Evolutionary conservation across 1,284 basidiomycete genomes (phyloP), one percentile per base, ranked within the genome.

Genomic region (Moesziomyces globuligerus): DNA sequence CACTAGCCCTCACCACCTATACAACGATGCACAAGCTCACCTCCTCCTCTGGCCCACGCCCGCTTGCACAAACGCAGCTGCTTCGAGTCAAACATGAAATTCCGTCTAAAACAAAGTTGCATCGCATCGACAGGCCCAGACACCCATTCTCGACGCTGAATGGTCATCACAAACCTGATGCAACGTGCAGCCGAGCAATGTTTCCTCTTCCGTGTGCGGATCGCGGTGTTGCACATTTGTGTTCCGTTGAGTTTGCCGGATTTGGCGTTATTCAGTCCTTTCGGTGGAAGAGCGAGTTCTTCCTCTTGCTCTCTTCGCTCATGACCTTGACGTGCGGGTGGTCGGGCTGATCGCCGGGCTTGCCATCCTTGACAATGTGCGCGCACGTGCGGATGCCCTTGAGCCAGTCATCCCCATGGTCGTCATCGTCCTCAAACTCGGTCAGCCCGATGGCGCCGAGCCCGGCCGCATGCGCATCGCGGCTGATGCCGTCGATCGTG

Each of bases 341-440:
- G 44, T 82, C 79, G 15, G 76, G 52, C 28, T 69, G 69, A 37
- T 78, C 71, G 15, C 71, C 73, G 5, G 62, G 70, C 46, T 59
- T 61, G 15, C 67, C 71, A 24, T 70, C 69, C 25, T 50, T 62
- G 29, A 59, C 24, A 7, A 76, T 64, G 43, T 79, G 76, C 7
- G 79, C 80, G 48, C 83, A 83, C 3, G 81, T 81, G 13, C 77
- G 60, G 43, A 83, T 81, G 24, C 47, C 55, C 55, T 81, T 80
- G 24, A 85, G 64, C 84, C 84, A 85, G 24, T 82, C 79, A 62
- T 85, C 84, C 1, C 80, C 80, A 26, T 74, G 55, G 26, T 83
- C 80, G 52, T 84, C 83, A 37, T 80, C 79, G 41, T 83, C 78
- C 53, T 82, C 82, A 25, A 74, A 81, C 48, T 79, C 72, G 41